Evolutionary conservation across 345 rosid species (phyloP), one percentile per base, ranked within the genome.

Genomic region (Theobroma cacao): DNA sequence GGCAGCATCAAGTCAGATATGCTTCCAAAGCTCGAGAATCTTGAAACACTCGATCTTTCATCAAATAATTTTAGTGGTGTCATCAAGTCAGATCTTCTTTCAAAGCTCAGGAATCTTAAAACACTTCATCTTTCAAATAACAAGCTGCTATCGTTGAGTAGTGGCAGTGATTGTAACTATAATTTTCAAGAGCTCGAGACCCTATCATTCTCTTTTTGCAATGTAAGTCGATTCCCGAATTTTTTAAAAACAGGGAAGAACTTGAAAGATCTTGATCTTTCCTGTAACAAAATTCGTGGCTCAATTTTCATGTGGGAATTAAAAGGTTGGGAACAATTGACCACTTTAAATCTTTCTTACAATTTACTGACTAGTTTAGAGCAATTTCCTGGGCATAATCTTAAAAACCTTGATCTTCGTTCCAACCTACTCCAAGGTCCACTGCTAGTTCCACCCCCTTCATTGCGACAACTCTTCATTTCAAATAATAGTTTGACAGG

Each of bases 151-250:
- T 69, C 58, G 4, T 30, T 22, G 36, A 48, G 45, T 69, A 4
- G 13, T 24, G 34, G 14, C 11, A 22, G 2, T n/a, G n/a, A n/a
- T n/a, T n/a, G n/a, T 5, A 68, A 68, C 59, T 48, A 17, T 18
- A 13, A 38, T 30, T 47, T 58, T 66, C 45, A 58, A 62, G 34
- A 53, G 77, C 18, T 81, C 82, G 70, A 78, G 64, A 34, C 71
- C 69, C 11, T 66, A 0, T 1, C 2, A 0, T 67, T 24, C 34
- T 41, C 53, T 38, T 67, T 33, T 67, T 41, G 53, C 34, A 67
- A 5, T 3, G 17, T 41, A 28, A 67, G 10, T 1, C 72, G 6
- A 45, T 67, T 67, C 10, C 72, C 72, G 15, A n/a, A 36, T 40
- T 67, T 38, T 31, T 40, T 67, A 67, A 24, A 18, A 26, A n/a